Base-by-base conservation (phyloP, 2,329 filamentous ascomycete genomes). In the Akanthomyces dipterigenus region DNA sequence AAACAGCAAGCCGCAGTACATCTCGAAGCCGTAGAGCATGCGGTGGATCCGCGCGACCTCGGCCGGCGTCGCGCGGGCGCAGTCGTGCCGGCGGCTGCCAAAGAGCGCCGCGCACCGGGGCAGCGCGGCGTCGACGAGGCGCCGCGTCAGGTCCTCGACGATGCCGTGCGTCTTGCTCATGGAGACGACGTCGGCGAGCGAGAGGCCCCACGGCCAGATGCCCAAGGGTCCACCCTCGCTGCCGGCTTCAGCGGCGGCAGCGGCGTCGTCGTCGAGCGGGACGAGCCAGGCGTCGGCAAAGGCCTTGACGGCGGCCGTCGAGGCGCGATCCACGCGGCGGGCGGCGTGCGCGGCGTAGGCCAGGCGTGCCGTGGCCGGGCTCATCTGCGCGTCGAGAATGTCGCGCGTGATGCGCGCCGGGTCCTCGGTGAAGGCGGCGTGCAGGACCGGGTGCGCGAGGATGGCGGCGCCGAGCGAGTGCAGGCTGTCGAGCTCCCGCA, bases 401-500 rank as follows among this genome's bases (percentile, higher is more conserved):
- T 60, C 57, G 38, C 57, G 48, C 18, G 48, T 46, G 57, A 60
- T 60, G 57, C 57, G 57, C 16, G 57, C 46, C 11, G 57, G 48
- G 34, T 60, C 57, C 57, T 60, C 57, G 48, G 20, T 6, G 20
- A 60, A 60, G 26, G 57, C 57, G 38, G 57, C 57, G 38, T 60
- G 48, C 36, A 60, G 57, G n/a, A 26, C 48, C 38, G 57, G 48
- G 57, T 60, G 57, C 24, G 57, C 46, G 48, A 60, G 57, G 11
- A 60, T 31, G 57, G 57, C 57, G 26, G 57, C 26, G 38, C 48
- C 48, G 26, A 60, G 57, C 22, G 57, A 60, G 12, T 22, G 48
- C 11, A 60, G 68, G 3, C 75, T 66, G 2, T 58, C 64, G 28
- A 71, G 66, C 24, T 76, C 70, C 0, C 60, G 60, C 1, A 76